These are phyloP conservation scores for Lecanicillium sp. DNA, from an alignment of 2,329 filamentous ascomycete genomes.

Conservation along the genomic window DNA sequence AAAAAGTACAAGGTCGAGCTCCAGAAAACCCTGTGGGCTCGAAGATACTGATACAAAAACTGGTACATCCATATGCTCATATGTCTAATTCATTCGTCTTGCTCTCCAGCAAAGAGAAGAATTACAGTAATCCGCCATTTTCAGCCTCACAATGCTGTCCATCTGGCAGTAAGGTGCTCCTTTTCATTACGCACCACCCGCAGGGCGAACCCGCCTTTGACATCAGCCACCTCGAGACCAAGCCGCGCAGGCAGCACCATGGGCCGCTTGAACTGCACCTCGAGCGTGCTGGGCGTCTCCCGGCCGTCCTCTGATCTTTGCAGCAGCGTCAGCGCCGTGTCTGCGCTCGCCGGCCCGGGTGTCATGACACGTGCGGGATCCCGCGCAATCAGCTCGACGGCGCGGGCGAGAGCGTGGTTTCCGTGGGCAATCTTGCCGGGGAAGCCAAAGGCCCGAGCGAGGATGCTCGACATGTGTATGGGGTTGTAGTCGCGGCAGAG, in stretches of 20 bases:
- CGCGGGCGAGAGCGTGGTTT: slow-evolving; percentile 13
- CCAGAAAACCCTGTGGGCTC: too few species aligned
- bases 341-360: neutral
- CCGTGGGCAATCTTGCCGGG: slow-evolving; percentile 14
- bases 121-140: too few species aligned
- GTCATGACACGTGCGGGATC: slow-evolving; percentile 4
- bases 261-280: slow-evolving; percentile 11
- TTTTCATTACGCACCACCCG: slow-evolving; percentile 12
- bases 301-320: neutral
- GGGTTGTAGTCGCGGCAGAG: slow-evolving; percentile 15
- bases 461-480: slow-evolving; percentile 14
- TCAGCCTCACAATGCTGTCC: neutral
- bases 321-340: slow-evolving; percentile 6
- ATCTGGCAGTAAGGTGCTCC: slow-evolving; percentile 10
- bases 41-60: too few species aligned
- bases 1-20: too few species aligned
- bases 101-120: too few species aligned
- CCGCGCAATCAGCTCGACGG: slow-evolving; percentile 5
- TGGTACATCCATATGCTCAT: too few species aligned
- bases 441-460: slow-evolving; percentile 13
- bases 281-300: slow-evolving; percentile 10
- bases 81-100: too few species aligned
- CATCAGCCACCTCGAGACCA: slow-evolving; percentile 4
- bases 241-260: slow-evolving; percentile 12
- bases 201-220: slow-evolving; percentile 6